Conservation (phyloP, 2,329 filamentous ascomycete genomes). For the Cadophora sp. region DNA sequence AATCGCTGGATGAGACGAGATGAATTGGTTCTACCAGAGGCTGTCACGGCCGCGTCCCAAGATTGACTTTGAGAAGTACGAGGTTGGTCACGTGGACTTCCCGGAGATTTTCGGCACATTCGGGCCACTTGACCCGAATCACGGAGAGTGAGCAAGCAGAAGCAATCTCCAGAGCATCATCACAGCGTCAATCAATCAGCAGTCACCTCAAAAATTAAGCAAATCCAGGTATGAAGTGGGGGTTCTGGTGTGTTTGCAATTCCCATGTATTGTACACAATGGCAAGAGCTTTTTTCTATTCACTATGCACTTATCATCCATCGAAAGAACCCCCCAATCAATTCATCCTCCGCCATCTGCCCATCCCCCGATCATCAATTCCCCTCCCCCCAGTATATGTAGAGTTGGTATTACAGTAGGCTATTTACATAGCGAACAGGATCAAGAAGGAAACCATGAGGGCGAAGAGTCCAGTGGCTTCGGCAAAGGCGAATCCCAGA, state of each 20-base stretch:
- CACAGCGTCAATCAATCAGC: background rate
- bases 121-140: slow-evolving; percentile 1
- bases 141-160: background rate
- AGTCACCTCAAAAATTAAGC: background rate
- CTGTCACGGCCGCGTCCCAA: no score
- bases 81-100: background rate
- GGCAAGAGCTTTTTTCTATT: slow-evolving; percentile 17
- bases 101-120: slow-evolving; percentile 7
- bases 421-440: slow-evolving; percentile 38
- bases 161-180: background rate
- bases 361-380: background rate
- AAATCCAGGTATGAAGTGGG: background rate
- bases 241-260: background rate
- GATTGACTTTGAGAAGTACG: background rate
- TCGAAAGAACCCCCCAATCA: background rate
- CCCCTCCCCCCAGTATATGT: background rate
- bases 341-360: background rate
- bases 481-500: slow-evolving; percentile 68
- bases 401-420: slow-evolving; percentile 14
- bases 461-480: slow-evolving; percentile 66
- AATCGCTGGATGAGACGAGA: no score
- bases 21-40: no score
- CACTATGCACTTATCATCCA: slow-evolving; percentile 15
- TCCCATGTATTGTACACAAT: slow-evolving; percentile 18
- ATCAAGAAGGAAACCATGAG: slow-evolving; percentile 53